Percentiles rank a stretch among this genome's conserved stretches.
phyloP scores from a whole-genome alignment of 2,329 filamentous ascomycete genomes.

The Fusarium circinatum region DNA sequence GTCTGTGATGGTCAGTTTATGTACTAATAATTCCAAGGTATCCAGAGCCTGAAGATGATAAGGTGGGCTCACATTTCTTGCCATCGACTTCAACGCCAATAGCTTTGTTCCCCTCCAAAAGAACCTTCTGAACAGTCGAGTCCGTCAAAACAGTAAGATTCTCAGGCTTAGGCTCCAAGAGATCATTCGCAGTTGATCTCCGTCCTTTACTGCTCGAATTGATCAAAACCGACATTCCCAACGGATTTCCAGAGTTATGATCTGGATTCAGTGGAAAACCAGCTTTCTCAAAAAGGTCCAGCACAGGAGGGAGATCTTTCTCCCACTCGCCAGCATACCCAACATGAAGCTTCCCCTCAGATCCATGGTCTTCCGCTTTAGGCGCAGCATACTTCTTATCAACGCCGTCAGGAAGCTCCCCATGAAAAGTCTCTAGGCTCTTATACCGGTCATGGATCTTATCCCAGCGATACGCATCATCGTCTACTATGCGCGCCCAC shows the following conservation, averaged over 20 bases:
- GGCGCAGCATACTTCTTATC: conserved; percentile 60
- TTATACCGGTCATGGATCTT: conserved; percentile 62
- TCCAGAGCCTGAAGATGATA: background rate
- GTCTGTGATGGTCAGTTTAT: conserved; percentile 28
- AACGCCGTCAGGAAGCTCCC: conserved; percentile 49
- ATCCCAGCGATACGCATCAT: conserved; percentile 66
- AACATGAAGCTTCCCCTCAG: conserved; percentile 58
- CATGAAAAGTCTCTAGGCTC: conserved; percentile 64
- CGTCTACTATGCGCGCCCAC: conserved; percentile 66
- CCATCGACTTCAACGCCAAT: conserved; percentile 31
- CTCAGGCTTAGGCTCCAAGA: conserved; percentile 54
- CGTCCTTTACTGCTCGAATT: conserved; percentile 60
- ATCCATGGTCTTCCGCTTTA: conserved; percentile 59
- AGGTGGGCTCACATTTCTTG: conserved; percentile 23
- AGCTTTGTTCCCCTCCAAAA: conserved; percentile 30
- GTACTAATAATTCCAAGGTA: fast-evolving
- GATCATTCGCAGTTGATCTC: conserved; percentile 62
- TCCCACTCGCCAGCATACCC: conserved; percentile 62
- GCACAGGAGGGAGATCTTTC: conserved; percentile 55
- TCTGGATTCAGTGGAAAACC: conserved; percentile 63
- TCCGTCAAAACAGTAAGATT: conserved; percentile 52
- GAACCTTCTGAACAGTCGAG: conserved; percentile 30
- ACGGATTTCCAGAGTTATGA: conserved; percentile 67
- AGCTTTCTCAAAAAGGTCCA: conserved; percentile 60
- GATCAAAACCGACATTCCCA: conserved; percentile 63